Evolutionary conservation across 805 yeast species (phyloP).

Genomic region (Yarrowia alimentaria): DNA sequence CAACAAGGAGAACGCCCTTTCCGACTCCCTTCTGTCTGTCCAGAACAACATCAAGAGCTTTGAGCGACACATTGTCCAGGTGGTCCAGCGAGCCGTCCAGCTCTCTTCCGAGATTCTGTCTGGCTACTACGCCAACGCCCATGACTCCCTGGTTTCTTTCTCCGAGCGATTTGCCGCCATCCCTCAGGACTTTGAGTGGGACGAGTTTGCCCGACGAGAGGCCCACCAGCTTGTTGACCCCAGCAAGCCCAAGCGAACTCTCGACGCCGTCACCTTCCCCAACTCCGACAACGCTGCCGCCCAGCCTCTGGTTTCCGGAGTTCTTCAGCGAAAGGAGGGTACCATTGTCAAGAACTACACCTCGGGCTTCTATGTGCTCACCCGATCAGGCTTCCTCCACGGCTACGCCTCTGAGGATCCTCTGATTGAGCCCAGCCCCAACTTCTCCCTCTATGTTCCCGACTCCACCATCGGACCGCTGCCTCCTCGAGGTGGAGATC

Average conservation of each 20-base stretch:
- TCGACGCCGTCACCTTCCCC: conserved; percentile 42
- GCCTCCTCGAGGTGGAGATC: conserved; percentile 41
- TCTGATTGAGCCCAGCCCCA: conserved; percentile 47
- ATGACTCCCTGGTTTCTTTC: conserved; percentile 39
- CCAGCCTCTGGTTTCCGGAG: conserved; percentile 50
- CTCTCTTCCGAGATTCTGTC: conserved; percentile 38
- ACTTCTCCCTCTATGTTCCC: conserved; percentile 48
- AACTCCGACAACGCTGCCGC: conserved; percentile 45
- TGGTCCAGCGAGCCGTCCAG: conserved; percentile 44
- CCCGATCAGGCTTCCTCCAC: conserved; percentile 47
- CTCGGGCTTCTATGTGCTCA: conserved; percentile 48
- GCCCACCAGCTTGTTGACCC: conserved; percentile 40
- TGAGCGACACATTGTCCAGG: conserved; percentile 47
- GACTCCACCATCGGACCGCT: conserved; percentile 46
- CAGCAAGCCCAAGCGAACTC: conserved; percentile 41
- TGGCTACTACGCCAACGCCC: conserved; percentile 38
- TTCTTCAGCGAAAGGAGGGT: conserved; percentile 48
- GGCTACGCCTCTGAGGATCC: conserved; percentile 49
- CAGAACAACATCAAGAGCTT: conserved; percentile 45
- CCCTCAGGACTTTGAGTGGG: conserved; percentile 48
- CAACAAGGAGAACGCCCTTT: conserved; percentile 47
- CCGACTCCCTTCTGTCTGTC: conserved; percentile 46
- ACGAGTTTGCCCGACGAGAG: conserved; percentile 42
- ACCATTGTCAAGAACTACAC: conserved; percentile 45
- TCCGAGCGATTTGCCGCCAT: conserved; percentile 40